A percentile compares a stretch with the other conserved stretches of the same genome.
phyloP scores from a whole-genome alignment of 805 yeast genomes.

The Lipomyces yamanashiensis region DNA sequence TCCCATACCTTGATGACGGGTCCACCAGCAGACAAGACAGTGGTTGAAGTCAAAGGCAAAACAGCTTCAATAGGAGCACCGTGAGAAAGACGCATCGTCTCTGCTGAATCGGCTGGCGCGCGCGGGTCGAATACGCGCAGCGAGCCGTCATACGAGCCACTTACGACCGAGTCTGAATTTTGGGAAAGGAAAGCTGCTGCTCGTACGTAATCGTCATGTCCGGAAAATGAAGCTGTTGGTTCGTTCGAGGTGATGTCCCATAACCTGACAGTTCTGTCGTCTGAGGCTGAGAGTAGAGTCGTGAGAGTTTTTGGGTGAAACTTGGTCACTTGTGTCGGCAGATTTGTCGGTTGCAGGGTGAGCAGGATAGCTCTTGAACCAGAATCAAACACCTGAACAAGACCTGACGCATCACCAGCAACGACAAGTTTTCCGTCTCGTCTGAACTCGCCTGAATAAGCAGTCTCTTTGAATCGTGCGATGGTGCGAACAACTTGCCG shows the following conservation, averaged over 20 bases:
- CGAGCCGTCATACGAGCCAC: constrained; percentile 92
- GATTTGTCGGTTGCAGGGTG: constrained; percentile 78
- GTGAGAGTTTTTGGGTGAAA: constrained; percentile 81
- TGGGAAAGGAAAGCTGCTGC: constrained; percentile 74
- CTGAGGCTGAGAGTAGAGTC: constrained; percentile 83
- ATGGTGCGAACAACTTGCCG: constrained; percentile 88
- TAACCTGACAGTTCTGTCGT: constrained; percentile 82
- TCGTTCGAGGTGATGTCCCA: constrained; percentile 85
- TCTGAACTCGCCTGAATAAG: constrained; percentile 88
- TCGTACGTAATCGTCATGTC: constrained; percentile 87
- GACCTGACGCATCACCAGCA: constrained; percentile 94
- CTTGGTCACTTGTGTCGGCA: constrained; percentile 91
- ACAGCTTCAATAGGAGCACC: constrained; percentile 84
- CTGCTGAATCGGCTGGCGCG: constrained; percentile 56
- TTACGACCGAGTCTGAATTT: constrained; percentile 73
- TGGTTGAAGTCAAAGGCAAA: constrained; percentile 68
- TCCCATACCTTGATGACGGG: constrained; percentile 91
- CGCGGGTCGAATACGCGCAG: constrained; percentile 87
- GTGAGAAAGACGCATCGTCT: constrained; percentile 63
- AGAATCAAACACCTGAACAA: constrained; percentile 89
- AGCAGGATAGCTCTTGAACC: constrained; percentile 77
- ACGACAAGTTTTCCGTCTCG: constrained; percentile 87
- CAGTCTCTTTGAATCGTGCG: constrained; percentile 86
- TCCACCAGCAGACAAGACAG: constrained; percentile 82
- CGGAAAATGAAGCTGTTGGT: constrained; percentile 72